phyloP scores from a whole-genome alignment of 805 yeast genomes.

The Saturnispora galanensis region DNA sequence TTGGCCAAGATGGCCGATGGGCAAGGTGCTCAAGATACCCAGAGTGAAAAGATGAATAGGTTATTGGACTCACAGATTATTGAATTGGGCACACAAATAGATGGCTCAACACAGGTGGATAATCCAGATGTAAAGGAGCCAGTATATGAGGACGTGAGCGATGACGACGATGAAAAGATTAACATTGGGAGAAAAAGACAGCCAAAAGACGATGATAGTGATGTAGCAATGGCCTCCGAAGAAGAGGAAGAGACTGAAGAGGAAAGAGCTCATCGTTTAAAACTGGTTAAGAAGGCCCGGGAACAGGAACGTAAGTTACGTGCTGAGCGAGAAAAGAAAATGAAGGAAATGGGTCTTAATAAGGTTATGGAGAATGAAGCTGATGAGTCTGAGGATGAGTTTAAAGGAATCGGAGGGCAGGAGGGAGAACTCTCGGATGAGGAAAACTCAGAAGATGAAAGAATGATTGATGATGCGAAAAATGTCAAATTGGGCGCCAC shows the following conservation, averaged over 20 bases:
- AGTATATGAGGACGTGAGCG: slow-evolving; percentile 14
- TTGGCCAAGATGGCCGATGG: slow-evolving; percentile 1
- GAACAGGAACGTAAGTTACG: slow-evolving; percentile 18
- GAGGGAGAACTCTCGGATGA: slow-evolving; percentile 52
- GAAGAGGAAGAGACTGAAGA: slow-evolving; percentile 28
- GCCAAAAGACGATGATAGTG: slow-evolving; percentile 19
- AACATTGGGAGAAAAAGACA: slow-evolving; percentile 7
- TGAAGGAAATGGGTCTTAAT: slow-evolving; percentile 49
- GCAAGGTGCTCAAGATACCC: slow-evolving; percentile 3
- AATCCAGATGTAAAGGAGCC: neutral
- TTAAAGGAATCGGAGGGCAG: slow-evolving; percentile 70
- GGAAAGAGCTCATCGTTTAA: slow-evolving; percentile 23
- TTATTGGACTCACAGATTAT: slow-evolving; percentile 1
- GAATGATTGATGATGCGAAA: slow-evolving; percentile 64
- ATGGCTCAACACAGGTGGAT: slow-evolving; percentile 4
- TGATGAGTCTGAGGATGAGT: slow-evolving; percentile 83
- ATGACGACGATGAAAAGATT: slow-evolving; percentile 18
- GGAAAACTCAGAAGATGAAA: slow-evolving; percentile 68
- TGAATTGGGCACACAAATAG: slow-evolving; percentile 4
- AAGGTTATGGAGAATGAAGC: slow-evolving; percentile 73
- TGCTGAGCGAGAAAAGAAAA: slow-evolving; percentile 33
- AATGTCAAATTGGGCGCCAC: slow-evolving; percentile 47
- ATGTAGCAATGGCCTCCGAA: slow-evolving; percentile 6
- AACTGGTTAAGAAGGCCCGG: slow-evolving; percentile 18
- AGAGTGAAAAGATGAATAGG: neutral